Evolutionary conservation across 169 alveolate genomes (phyloP), one percentile per base, ranked within the genome.

Genomic region (Eimeria necatrix): DNA sequence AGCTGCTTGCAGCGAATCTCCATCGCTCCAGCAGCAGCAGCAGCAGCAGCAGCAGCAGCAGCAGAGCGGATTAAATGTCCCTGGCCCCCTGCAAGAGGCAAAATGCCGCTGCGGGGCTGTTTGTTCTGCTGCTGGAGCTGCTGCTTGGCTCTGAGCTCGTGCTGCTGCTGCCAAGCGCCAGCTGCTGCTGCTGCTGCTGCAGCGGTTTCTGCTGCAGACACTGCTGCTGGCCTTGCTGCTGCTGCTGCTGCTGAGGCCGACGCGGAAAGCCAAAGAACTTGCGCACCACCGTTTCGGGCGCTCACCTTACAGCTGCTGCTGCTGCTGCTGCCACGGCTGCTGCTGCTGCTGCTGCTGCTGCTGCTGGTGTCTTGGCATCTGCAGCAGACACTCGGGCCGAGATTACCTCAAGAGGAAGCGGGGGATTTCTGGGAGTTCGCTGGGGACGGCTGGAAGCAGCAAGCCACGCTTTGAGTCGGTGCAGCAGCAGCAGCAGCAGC

Each of bases 21-120:
- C 81, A 71, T 71, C 16, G 48, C 81, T 71, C 51, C 48, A 71
- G 51, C 53, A n/a, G 51, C 81, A 71, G 81, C 81, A 32, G 81
- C 46, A 71, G 73, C 73, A 61, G 73, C 73, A 61, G 16, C 22
- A 61, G 73, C 73, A 61, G 73, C 73, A 61, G 16, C 73, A 61
- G 73, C 73, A 4, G 16, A 4, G 6, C n/a, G 4, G 12, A 4
- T 20, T 61, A 20, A 7, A 10, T 61, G 73, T 26, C n/a, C 32
- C 73, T 26, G 12, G 6, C n/a, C n/a, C 73, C 12, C 7, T 14
- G 64, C 14, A 14, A 9, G 64, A 14, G 64, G 32, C 12, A 4
- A 3, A 10, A 61, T 61, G n/a, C 73, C 4, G n/a, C n/a, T n/a
- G n/a, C n/a, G n/a, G n/a, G n/a, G n/a, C n/a, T n/a, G n/a, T n/a